Evolutionary conservation across 2,329 filamentous ascomycete genomes (phyloP), one percentile per base, ranked within the genome.

Genomic region (Cladobotryum mycophilum): DNA sequence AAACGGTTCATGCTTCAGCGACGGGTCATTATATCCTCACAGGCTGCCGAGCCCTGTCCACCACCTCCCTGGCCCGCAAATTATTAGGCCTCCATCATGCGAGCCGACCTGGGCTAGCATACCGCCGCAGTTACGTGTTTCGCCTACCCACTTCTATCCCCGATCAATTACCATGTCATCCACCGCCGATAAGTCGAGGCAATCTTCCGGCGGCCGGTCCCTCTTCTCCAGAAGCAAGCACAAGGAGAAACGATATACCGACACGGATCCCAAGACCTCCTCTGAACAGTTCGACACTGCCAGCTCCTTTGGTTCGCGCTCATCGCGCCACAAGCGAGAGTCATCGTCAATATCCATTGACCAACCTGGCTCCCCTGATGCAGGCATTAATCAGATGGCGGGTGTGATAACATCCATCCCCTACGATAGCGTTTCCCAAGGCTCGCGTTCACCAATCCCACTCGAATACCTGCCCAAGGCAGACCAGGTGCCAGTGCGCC

Each of bases 151-250:
- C 48, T 41, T 53, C 45, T 47, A 41, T 50, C 52, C 41, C 38
- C 37, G 48, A 46, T 45, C 47, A 45, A 38, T 56, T 56, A 60
- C 59, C 63, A 81, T 82, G 81, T 75, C 83, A 62, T 76, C 80
- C 65, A 77, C 86, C 74, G 77, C 86, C 74, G 85, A 88, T 74
- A 89, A 91, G 74, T 78, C 85, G 63, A 84, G 88, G 70, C 87
- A 92, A 76, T 89, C 87, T 58, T 90, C 88, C 50, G 72, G 73
- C 61, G 78, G 78, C 64, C 85, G 84, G 65, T 89, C 86, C 56
- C 89, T 96, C 76, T 96, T 96, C 74, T 90, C 89, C 63, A 82
- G 90, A 65, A 87, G 85, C 72, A 93, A 89, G 73, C 86, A 95
- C 70, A 88, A 84, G 70, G 76, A 79, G 61, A 80, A 81, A 62